Evolutionary conservation across 2,329 filamentous ascomycete species (phyloP).

Genomic region (Cyanodermella asteris): DNA sequence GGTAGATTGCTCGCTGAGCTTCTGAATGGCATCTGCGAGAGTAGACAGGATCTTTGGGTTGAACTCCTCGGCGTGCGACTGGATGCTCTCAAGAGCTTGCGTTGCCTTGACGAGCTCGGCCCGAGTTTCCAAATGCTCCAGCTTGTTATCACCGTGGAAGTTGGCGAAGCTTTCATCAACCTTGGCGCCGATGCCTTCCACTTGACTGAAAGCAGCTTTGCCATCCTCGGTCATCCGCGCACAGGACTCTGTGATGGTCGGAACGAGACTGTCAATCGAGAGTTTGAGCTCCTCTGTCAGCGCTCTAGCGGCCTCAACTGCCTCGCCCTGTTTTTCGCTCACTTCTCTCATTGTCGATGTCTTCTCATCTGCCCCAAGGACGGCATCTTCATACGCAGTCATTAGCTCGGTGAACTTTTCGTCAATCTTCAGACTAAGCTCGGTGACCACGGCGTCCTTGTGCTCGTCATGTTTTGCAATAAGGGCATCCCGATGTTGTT

Average conservation of each 20-base stretch:
- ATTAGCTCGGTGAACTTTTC: conserved; percentile 66
- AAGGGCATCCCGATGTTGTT: conserved; percentile 31
- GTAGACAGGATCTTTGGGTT: conserved; percentile 76
- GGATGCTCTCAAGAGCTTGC: conserved; percentile 49
- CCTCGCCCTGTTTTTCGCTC: conserved; percentile 48
- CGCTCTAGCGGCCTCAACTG: conserved; percentile 51
- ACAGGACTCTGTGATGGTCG: conserved; percentile 57
- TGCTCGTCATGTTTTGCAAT: conserved; percentile 39
- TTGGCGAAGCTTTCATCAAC: conserved; percentile 39
- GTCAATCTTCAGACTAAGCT: conserved; percentile 38
- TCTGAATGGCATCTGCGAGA: conserved; percentile 61
- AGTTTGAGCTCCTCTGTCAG: conserved; percentile 73
- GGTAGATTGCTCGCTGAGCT: conserved; percentile 73
- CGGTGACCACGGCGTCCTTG: conserved; percentile 30
- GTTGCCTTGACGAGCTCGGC: conserved; percentile 60
- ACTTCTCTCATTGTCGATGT: conserved; percentile 52
- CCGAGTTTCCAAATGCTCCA: conserved; percentile 63
- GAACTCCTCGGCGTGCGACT: conserved; percentile 58
- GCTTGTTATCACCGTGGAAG: conserved; percentile 44
- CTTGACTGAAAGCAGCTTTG: conserved; percentile 61
- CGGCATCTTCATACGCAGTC: conserved; percentile 71
- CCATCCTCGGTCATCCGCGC: conserved; percentile 77
- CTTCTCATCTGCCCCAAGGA: conserved; percentile 50
- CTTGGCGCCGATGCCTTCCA: conserved; percentile 57
- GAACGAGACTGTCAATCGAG: conserved; percentile 65